Evolutionary conservation across 106 monocot genomes (phyloP).

Genomic region (Vanilla planifolia): DNA sequence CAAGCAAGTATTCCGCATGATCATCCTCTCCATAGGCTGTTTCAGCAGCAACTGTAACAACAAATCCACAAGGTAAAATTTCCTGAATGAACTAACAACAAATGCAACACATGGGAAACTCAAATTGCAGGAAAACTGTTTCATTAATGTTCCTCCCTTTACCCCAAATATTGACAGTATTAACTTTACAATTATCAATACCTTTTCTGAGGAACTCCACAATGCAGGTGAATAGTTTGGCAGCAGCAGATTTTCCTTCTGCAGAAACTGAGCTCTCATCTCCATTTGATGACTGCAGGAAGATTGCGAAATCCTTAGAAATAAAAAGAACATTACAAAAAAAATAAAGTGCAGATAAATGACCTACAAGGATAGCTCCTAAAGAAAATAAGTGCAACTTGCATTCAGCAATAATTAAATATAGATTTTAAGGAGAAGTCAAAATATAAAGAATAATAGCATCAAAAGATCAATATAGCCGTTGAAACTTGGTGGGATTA

Average conservation of each 20-base stretch:
- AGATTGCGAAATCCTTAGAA: slow-evolving; percentile 10
- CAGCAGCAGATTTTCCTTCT: slow-evolving; percentile 57
- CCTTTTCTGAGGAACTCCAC: slow-evolving; percentile 73
- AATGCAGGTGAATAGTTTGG: slow-evolving; percentile 56
- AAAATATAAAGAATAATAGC: too few relatives aligned
- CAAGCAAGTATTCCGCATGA: slow-evolving; percentile 74
- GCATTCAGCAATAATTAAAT: too few relatives aligned
- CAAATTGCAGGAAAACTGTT: neutral
- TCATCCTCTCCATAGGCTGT: slow-evolving; percentile 75
- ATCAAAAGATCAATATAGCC: too few relatives aligned
- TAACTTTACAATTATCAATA: slow-evolving; percentile 16
- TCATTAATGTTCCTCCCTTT: neutral
- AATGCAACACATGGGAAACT: neutral
- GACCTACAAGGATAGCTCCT: neutral
- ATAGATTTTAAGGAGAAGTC: too few relatives aligned
- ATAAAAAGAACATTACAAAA: neutral
- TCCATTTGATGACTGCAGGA: slow-evolving; percentile 41
- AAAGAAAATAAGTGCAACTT: neutral
- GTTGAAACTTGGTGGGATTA: too few relatives aligned
- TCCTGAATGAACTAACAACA: neutral
- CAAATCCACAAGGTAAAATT: slow-evolving; percentile 4
- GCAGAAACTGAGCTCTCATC: slow-evolving; percentile 38
- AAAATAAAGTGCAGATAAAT: neutral
- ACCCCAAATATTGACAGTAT: too few relatives aligned
- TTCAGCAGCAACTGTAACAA: slow-evolving; percentile 65